Conservation (phyloP, 176 grass and related monocot species). For the Hyparrhenia diplandra region DNA sequence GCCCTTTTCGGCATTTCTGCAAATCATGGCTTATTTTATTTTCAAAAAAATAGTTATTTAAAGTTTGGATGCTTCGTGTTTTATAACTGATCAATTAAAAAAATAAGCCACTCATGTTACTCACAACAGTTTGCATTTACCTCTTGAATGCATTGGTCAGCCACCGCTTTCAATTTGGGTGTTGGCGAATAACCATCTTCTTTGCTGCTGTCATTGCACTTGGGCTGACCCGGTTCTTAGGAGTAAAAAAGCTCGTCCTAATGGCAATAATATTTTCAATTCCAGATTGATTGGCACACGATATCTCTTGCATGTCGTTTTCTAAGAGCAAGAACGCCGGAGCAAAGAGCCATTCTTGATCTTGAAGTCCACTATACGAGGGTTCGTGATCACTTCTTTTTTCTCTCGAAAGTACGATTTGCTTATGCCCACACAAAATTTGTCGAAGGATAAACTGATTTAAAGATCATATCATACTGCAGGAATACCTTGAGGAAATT, state of each 20-base stretch:
- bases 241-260: background rate
- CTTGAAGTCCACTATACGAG: slow-evolving; percentile 82
- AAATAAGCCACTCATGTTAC: background rate
- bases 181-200: background rate
- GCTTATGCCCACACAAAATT: background rate
- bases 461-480: background rate
- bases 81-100: background rate
- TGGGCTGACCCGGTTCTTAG: background rate
- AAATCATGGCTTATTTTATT: background rate
- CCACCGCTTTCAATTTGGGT: background rate
- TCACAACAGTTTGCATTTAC: background rate
- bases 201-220: background rate
- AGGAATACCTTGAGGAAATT: slow-evolving; percentile 77
- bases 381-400: slow-evolving; percentile 16
- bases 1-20: background rate
- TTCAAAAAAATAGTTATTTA: background rate
- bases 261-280: background rate
- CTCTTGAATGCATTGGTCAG: background rate
- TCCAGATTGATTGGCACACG: slow-evolving; percentile 58
- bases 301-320: slow-evolving; percentile 63
- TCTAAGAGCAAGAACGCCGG: slow-evolving; percentile 69
- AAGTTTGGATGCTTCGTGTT: background rate
- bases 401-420: background rate
- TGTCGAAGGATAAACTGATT: background rate
- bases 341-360: slow-evolving; percentile 67